Evolutionary conservation across 768 basidiomycete genomes (phyloP).

Genomic region (Rhizopogon salebrosus): DNA sequence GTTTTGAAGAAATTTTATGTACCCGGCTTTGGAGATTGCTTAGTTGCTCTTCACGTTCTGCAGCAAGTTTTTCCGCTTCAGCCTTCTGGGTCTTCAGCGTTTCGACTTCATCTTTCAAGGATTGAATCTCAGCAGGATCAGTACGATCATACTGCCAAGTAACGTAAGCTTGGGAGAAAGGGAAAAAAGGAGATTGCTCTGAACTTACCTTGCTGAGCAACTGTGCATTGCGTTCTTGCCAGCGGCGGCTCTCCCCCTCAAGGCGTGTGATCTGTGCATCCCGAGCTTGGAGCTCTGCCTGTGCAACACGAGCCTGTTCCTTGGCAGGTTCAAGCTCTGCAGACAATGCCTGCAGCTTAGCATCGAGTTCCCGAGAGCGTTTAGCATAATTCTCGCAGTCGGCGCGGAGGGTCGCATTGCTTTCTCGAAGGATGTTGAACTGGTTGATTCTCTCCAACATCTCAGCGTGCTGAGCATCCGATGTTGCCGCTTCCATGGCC

Average conservation of each 20-base stretch:
- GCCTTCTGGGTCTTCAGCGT: constrained; percentile 40
- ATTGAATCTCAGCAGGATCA: constrained; percentile 80
- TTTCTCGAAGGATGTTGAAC: constrained; percentile 79
- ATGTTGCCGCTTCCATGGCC: constrained; percentile 63
- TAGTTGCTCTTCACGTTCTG: constrained; percentile 26
- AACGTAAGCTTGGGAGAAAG: neutral
- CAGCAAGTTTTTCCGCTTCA: constrained; percentile 25
- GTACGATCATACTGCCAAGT: constrained; percentile 72
- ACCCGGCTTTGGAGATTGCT: constrained; percentile 29
- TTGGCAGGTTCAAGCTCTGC: constrained; percentile 69
- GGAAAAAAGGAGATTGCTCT: neutral
- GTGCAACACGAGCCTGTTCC: constrained; percentile 58
- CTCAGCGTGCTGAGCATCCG: constrained; percentile 77
- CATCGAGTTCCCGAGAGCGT: constrained; percentile 62
- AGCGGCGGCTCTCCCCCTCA: constrained; percentile 71
- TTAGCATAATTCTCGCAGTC: constrained; percentile 71
- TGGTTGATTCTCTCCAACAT: constrained; percentile 84
- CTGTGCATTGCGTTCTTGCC: constrained; percentile 82
- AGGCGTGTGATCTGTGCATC: constrained; percentile 62
- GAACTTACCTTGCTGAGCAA: constrained; percentile 69
- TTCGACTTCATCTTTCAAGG: constrained; percentile 69
- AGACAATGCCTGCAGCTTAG: constrained; percentile 51
- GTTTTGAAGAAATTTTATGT: neutral
- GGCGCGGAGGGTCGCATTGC: constrained; percentile 78
- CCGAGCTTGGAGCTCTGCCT: constrained; percentile 72